Evolutionary conservation across 208 protist species (phyloP).

Genomic region (Acanthamoeba royreba): DNA sequence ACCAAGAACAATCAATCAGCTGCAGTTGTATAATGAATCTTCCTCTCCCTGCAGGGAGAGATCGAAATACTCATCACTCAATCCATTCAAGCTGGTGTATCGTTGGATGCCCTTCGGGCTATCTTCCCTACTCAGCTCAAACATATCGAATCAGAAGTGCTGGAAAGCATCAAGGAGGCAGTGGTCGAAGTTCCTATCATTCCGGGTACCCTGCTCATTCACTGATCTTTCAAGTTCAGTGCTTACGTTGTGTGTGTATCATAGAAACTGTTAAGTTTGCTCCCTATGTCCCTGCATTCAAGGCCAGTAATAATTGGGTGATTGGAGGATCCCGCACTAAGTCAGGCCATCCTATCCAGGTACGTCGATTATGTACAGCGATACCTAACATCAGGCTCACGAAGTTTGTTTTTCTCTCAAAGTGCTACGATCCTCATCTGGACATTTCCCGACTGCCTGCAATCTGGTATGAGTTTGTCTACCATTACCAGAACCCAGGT

Average conservation of each 20-base stretch:
- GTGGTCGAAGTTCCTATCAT: not conserved
- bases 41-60: not conserved
- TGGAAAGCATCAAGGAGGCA: not conserved
- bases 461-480: slow-evolving; percentile 19
- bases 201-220: not conserved
- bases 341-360: not conserved
- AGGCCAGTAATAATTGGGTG: slow-evolving; percentile 41
- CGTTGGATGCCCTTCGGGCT: not conserved
- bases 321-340: not conserved
- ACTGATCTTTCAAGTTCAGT: not conserved
- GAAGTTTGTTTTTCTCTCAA: not conserved
- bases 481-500: not conserved
- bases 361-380: not conserved
- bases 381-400: not conserved
- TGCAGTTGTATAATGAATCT: not conserved
- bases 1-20: not conserved
- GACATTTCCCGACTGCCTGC: slow-evolving; percentile 9
- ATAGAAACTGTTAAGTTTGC: not conserved
- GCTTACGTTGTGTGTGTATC: not conserved
- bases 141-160: not conserved
- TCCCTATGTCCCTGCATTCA: not conserved
- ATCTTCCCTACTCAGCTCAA: not conserved
- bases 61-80: not conserved
- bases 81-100: not conserved
- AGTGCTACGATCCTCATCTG: slow-evolving; percentile 40